Evolutionary conservation across 495 filamentous ascomycete genomes (phyloP), one percentile per base, ranked within the genome.

Genomic region (Xylaria curta): DNA sequence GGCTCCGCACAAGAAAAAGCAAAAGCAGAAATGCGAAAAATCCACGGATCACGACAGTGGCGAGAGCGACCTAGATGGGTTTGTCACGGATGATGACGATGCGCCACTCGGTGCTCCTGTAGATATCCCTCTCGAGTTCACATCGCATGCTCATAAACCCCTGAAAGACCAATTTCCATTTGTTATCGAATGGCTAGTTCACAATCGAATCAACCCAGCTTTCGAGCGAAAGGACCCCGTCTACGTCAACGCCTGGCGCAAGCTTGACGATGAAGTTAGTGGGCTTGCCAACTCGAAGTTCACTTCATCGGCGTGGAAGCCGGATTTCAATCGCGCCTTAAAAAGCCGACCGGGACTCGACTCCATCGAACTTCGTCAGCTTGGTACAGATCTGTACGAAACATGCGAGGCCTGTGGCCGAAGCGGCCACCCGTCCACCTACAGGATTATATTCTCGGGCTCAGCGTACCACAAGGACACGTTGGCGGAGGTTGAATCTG

Each of bases 181-280:
- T 74, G 92, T 88, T 0, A 84, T 97, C 0, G 92, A 93, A 78
- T 97, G 93, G 93, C 90, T 95, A 80, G 89, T 97, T 2, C 89
- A 85, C 40, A 81, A 81, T 75, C 89, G 91, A 71, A 82, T 97
- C 51, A 91, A 95, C 73, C 93, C 93, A 2, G 89, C 86, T 0
- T 97, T 95, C 74, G 81, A 86, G 4, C 85, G 89, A 24, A 81
- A 87, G 2, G 89, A 93, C 67, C 81, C 84, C 3, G 80, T 94
- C 12, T 97, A 94, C 74, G 70, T 82, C 31, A 84, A 93, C 31
- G 91, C 93, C 0, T 95, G 95, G 80, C 80, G 80, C 33, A 95
- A 94, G 73, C 82, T 97, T 0, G 87, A 93, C 69, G 88, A 92
- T 71, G 91, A 94, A 75, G 88, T 93, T 56, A 83, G 85, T 17